These are phyloP conservation scores for Aaosphaeria arxii DNA, from an alignment of 2,329 filamentous ascomycete species.

Conservation along the genomic window DNA sequence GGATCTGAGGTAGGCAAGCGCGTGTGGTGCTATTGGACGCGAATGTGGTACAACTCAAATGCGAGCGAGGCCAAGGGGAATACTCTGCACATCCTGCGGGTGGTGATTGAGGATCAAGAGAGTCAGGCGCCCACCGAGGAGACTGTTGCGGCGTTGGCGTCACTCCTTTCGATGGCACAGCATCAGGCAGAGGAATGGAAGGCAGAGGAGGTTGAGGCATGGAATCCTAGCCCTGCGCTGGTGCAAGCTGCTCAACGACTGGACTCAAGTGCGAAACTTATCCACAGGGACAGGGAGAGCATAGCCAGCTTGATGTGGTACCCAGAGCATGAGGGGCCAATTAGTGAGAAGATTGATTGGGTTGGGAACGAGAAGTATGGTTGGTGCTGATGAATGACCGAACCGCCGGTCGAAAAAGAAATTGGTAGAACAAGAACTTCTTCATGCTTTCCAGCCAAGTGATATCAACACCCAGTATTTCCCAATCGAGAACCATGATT, in stretches of 20 bases:
- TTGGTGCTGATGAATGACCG: constrained; percentile 58
- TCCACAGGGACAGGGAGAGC: constrained; percentile 61
- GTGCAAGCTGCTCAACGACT: constrained; percentile 44
- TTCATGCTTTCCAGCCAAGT: not conserved
- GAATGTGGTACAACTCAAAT: constrained; percentile 60
- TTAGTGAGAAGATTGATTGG: constrained; percentile 62
- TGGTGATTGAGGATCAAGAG: constrained; percentile 61
- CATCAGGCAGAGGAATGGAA: constrained; percentile 69
- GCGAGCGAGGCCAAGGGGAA: constrained; percentile 57
- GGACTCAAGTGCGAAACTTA: constrained; percentile 48
- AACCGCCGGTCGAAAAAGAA: not conserved
- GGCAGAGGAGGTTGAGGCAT: constrained; percentile 69
- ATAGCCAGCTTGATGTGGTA: constrained; percentile 74
- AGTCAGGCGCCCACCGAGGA: constrained; percentile 16
- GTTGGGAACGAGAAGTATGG: constrained; percentile 73
- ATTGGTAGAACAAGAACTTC: not conserved
- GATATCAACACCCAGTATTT: no score
- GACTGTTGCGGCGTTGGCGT: constrained; percentile 48
- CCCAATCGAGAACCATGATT: no score
- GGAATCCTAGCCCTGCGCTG: constrained; percentile 68
- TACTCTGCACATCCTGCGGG: constrained; percentile 65
- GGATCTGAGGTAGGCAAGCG: constrained; percentile 49
- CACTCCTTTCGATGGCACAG: constrained; percentile 66
- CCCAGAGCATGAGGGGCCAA: constrained; percentile 39
- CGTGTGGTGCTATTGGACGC: constrained; percentile 73